These are phyloP conservation scores for Pythium aristosporum DNA, from an alignment of 352 stramenopile genomes.

Conservation along the genomic window DNA sequence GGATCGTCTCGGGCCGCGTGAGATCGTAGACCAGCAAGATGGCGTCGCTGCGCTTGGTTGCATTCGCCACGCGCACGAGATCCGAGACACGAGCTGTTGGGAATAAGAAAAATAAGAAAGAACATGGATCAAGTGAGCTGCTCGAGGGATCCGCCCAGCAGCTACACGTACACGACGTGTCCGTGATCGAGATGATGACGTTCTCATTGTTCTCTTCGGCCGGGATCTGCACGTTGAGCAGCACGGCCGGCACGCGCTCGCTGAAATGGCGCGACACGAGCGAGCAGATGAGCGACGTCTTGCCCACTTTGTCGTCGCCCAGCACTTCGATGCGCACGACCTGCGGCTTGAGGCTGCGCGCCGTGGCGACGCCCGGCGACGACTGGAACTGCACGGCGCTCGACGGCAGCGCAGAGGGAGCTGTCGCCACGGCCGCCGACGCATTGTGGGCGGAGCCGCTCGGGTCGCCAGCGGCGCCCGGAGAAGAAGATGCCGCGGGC, in stretches of 20 bases:
- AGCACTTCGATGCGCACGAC: slow-evolving; percentile 87
- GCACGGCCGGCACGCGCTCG: slow-evolving; percentile 82
- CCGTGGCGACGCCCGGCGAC: slow-evolving; percentile 20
- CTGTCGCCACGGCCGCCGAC: neutral
- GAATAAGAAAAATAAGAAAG: neutral
- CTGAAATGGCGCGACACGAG: slow-evolving; percentile 88
- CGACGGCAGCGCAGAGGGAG: neutral
- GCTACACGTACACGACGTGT: slow-evolving; percentile 73
- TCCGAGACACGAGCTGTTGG: slow-evolving; percentile 68
- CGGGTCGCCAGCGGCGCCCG: neutral
- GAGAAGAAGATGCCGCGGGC: slow-evolving; percentile 10
- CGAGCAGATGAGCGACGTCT: slow-evolving; percentile 91
- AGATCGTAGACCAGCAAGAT: slow-evolving; percentile 88
- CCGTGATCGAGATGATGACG: slow-evolving; percentile 88
- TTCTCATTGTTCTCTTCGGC: slow-evolving; percentile 89
- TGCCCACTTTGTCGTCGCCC: slow-evolving; percentile 89
- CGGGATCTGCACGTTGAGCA: slow-evolving; percentile 88
- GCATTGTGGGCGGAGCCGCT: neutral
- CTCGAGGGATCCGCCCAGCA: neutral
- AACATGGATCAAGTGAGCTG: neutral
- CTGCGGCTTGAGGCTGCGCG: slow-evolving; percentile 65
- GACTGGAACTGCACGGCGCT: slow-evolving; percentile 2
- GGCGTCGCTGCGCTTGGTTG: slow-evolving; percentile 81
- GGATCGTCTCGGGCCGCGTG: slow-evolving; percentile 81
- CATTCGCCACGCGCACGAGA: slow-evolving; percentile 82